phyloP scores from a whole-genome alignment of 148 eudicot genomes.

The Polygonum maritimum region DNA sequence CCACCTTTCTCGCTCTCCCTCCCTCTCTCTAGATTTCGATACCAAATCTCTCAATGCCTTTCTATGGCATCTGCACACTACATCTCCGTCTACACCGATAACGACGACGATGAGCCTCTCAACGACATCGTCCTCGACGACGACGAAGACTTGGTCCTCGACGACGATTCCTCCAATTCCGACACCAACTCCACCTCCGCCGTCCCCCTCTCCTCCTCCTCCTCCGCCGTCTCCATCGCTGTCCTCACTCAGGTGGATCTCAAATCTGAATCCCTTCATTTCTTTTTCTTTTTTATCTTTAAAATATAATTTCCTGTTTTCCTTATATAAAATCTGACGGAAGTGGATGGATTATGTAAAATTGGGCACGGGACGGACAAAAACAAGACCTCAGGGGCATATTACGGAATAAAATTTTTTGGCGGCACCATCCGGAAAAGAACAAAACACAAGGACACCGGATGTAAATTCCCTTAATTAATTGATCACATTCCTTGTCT shows the following conservation, averaged over 20 bases:
- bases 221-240: conserved; percentile 15
- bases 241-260: background rate
- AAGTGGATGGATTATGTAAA: too few species aligned
- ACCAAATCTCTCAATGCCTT: background rate
- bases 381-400: too few species aligned
- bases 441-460: too few species aligned
- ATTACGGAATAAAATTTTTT: too few species aligned
- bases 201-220: conserved; percentile 1
- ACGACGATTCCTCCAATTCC: conserved; percentile 17
- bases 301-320: too few species aligned
- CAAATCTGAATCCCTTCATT: too few species aligned
- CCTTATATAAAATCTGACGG: too few species aligned
- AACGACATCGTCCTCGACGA: conserved; percentile 29
- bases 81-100: conserved; percentile 26
- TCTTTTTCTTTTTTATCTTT: too few species aligned
- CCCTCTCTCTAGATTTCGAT: background rate
- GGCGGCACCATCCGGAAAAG: too few species aligned
- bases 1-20: background rate
- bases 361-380: too few species aligned
- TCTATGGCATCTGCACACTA: conserved; percentile 24
- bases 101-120: conserved; percentile 35
- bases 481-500: too few species aligned
- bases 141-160: conserved; percentile 18
- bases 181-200: conserved; percentile 11
- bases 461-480: too few species aligned